Evolutionary conservation across 768 basidiomycete genomes (phyloP), one percentile per base, ranked within the genome.

Genomic region (Scleroderma bovista): DNA sequence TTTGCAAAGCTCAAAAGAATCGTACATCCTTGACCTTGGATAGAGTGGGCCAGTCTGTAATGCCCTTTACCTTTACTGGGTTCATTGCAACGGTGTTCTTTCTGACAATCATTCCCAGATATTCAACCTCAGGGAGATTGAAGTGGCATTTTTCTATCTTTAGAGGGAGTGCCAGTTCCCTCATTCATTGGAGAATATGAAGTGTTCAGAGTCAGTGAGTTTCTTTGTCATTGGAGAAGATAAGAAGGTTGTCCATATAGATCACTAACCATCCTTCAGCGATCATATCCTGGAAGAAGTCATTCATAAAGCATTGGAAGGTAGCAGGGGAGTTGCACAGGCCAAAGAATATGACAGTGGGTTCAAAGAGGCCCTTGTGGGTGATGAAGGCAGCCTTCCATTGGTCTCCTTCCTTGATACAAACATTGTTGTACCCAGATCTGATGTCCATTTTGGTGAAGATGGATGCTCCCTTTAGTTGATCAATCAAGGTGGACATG

Each of bases 321-420:
- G 23, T 42, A 2, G 40, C 7, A 16, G 40, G 40, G 19, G 40
- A 6, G 15, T 42, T 42, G 11, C 2, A 2, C 9, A 13, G 39
- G 6, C 36, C 47, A 19, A 48, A 48, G n/a, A 48, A 48, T 37
- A 48, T 48, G 7, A 48, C 47, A 19, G 26, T 17, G 6, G 19
- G 36, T n/a, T 48, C 20, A n/a, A 23, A 48, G 2, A 48, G 37
- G 6, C 45, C 33, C 22, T 34, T 13, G 31, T 11, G 20, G 2
- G 37, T 38, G 2, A 38, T 17, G 19, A 46, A 48, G 6, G 37
- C 22, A 8, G 22, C 38, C 17, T 48, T 40, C 37, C 47, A 40
- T 26, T 48, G 6, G 15, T 48, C 47, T 26, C 37, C 47, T 19
- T 40, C 37, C 10, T 20, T 4, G 10, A 48, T 12, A 11, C 47